Evolutionary conservation across 202 grass and related monocot species (phyloP), one percentile per base, ranked within the genome.

Genomic region (Eragrostis tef): DNA sequence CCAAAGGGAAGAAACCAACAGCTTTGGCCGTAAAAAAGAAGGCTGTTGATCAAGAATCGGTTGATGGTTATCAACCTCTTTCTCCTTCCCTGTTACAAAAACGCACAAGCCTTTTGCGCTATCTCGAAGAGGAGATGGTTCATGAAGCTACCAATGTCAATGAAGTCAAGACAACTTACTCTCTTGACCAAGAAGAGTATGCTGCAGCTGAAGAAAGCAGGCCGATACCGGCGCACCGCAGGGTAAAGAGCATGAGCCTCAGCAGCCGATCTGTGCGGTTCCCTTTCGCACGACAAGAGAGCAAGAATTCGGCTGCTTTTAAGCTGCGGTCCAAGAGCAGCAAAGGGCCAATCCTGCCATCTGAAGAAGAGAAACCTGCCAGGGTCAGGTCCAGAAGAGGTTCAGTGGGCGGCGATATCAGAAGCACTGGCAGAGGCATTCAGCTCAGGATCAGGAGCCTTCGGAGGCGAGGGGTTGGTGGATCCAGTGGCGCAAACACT

Each of bases 371-470:
- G 50, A 77, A 65, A 17, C 50, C 70, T 2, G 73, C 69, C 57
- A 86, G 86, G 73, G n/a, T 97, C 46, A 83, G 66, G 70, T 92
- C 85, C 31, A 89, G 89, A 46, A 89, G 83, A 54, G 77, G 83
- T 43, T 81, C 75, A 68, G 75, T 57, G 22, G 83, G 79, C 0
- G 88, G 47, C 14, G 91, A 52, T 12, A 1, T 31, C 24, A 6
- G 70, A 43, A 16, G 5, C 13, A 11, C 49, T 0, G 59, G 70
- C 56, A 67, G 31, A 10, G 74, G 77, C 27, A 26, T 91, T 14
- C 92, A 89, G 53, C 74, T 88, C 20, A 91, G 88, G 80, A 89
- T 71, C 16, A 85, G 84, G 71, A 94, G 89, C 74, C 88, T 94
- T 6, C 47, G 78, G 54, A 78, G 86, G 69, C 85, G 82, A 21